Evolutionary conservation across 441 rosid genomes (phyloP), one percentile per base, ranked within the genome.

Genomic region (Hura crepitans): DNA sequence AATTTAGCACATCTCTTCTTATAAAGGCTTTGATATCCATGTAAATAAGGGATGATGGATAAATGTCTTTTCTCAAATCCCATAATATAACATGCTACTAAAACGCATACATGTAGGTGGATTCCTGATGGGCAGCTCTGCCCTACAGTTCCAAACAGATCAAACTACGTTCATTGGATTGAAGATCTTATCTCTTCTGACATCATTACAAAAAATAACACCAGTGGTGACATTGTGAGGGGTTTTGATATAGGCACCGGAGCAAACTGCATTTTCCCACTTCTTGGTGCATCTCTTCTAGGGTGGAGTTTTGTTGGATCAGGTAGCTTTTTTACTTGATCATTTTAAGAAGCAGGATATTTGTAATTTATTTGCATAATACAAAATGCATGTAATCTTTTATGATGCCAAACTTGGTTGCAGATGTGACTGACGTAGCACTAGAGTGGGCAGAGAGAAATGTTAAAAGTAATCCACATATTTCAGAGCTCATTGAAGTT

Each of bases 181-280:
- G 91, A 92, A 81, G 91, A 92, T 72, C 95, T 92, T 81, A 86
- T 95, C 30, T 79, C 90, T 28, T 89, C 91, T 3, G 81, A 85
- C 17, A 78, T 85, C 65, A 77, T 95, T 73, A 85, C 83, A 25
- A 76, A 76, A 45, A 70, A 64, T 58, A 73, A 70, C 23, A 49
- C 12, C 35, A 15, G 42, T 35, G 78, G 64, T 50, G 78, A 72
- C 56, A 65, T 71, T 30, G 89, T 87, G 12, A 95, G 82, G 69
- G 99, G 96, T 39, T 92, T 92, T 72, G 99, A 95, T 81, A 88
- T 92, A 23, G 98, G 98, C 66, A 95, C 96, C 57, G 97, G 98
- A 71, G 97, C 99, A 51, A 90, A 87, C 77, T 88, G 98, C 82
- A 92, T 92, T 69, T 95, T 92, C 72, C 98, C 98, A 28, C 97